Conservation (phyloP, 2,329 filamentous ascomycete species). For the Verticillium zaregamsianum region DNA sequence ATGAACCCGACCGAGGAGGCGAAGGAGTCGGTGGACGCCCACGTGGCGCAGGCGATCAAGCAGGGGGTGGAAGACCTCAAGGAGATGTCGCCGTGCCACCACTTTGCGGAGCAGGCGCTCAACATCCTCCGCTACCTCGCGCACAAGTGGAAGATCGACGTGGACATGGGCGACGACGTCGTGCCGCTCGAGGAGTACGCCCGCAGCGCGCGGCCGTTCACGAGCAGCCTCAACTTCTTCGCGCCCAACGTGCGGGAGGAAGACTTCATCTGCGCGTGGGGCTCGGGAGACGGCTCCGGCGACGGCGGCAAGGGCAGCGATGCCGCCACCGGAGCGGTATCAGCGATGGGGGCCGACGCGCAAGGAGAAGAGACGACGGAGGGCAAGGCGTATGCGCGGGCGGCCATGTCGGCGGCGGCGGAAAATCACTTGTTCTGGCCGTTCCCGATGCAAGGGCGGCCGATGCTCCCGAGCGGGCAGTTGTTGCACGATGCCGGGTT, state of each 20-base stretch:
- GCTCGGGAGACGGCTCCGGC: slow-evolving; percentile 15
- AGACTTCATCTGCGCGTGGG: slow-evolving; percentile 47
- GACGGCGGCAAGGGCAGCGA: background rate
- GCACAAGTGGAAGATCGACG: slow-evolving; percentile 54
- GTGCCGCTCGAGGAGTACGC: slow-evolving; percentile 29
- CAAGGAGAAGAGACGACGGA: slow-evolving; percentile 11
- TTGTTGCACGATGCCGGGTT: slow-evolving; percentile 51
- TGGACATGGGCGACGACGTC: slow-evolving; percentile 32
- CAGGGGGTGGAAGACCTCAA: slow-evolving; percentile 54
- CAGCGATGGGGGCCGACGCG: background rate
- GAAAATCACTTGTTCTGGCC: slow-evolving; percentile 58
- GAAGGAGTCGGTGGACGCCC: slow-evolving; percentile 31
- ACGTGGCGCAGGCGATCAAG: slow-evolving; percentile 39
- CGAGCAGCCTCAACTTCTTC: slow-evolving; percentile 54
- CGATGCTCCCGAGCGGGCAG: slow-evolving; percentile 44
- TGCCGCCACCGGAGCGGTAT: background rate
- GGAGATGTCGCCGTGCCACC: slow-evolving; percentile 58
- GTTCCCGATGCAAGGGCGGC: slow-evolving; percentile 56
- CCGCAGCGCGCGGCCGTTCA: slow-evolving; percentile 39
- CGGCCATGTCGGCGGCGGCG: slow-evolving; percentile 26
- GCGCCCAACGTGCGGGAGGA: slow-evolving; percentile 42
- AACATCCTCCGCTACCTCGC: slow-evolving; percentile 56
- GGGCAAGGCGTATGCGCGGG: background rate
- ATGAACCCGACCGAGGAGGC: slow-evolving; percentile 9
- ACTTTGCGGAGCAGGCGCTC: slow-evolving; percentile 56